Percentiles rank a stretch among this genome's conserved stretches.
phyloP scores from a whole-genome alignment of 208 protist species.

The Phytomonas francai region DNA sequence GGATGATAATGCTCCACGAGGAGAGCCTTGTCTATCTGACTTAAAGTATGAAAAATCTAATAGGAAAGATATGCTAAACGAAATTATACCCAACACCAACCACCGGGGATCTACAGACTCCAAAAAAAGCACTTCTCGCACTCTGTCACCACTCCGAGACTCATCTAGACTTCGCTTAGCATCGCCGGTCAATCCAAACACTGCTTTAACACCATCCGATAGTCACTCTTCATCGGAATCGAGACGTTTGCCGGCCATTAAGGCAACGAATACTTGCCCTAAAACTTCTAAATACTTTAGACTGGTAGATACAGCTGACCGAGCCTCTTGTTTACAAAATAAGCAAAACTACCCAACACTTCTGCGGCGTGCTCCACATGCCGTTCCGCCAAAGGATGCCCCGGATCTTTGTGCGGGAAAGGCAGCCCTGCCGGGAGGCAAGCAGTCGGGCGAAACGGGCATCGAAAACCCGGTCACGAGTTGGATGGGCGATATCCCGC shows the following conservation, averaged over 20 bases:
- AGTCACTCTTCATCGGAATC: not conserved
- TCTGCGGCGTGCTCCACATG: not conserved
- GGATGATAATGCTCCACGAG: not conserved
- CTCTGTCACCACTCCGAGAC: not conserved
- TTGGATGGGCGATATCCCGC: not conserved
- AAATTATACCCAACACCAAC: not conserved
- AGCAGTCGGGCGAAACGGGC: not conserved
- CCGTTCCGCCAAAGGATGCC: not conserved
- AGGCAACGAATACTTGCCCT: not conserved
- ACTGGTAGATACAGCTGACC: not conserved
- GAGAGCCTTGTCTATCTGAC: not conserved
- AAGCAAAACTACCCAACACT: not conserved
- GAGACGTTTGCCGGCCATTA: not conserved
- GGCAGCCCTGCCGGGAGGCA: not conserved
- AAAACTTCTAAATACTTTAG: not conserved
- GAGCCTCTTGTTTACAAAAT: not conserved
- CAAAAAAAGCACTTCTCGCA: not conserved
- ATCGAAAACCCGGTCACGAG: not conserved
- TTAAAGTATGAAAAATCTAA: constrained; percentile 4
- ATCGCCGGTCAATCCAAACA: not conserved
- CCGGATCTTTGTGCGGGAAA: not conserved
- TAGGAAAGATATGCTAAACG: not conserved
- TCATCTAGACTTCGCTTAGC: not conserved
- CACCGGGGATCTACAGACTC: not conserved
- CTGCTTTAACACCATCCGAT: not conserved